These are phyloP conservation scores for Taphrina flavorubra DNA, from an alignment of 1,139 yeast genomes.

Conservation along the genomic window DNA sequence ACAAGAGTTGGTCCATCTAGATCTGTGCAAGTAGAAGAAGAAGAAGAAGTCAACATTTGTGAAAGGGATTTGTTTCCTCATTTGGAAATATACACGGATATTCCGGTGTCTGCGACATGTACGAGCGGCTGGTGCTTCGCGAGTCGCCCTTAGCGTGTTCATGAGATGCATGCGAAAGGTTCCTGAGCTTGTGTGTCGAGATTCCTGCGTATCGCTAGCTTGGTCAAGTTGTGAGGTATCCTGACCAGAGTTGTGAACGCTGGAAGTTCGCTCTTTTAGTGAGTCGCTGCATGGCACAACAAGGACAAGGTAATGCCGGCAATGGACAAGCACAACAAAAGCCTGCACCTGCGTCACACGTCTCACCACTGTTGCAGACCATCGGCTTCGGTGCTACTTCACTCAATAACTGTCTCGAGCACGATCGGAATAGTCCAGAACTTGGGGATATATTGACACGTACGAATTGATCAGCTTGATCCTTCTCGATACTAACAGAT, in stretches of 20 bases:
- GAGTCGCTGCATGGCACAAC: constrained; percentile 32
- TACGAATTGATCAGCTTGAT: constrained; percentile 5
- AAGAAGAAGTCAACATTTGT: background rate
- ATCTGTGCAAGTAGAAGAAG: background rate
- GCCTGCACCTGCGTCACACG: constrained; percentile 9
- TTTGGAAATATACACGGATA: background rate
- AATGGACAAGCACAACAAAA: constrained; percentile 15
- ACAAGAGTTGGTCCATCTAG: no score
- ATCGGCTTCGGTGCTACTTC: constrained; percentile 20
- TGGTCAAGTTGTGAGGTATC: no score
- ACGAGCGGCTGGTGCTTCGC: background rate
- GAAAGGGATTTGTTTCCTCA: background rate
- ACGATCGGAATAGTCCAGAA: constrained; percentile 42
- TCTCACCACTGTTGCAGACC: constrained; percentile 15
- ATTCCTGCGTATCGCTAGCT: no score
- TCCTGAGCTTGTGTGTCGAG: no score
- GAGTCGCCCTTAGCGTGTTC: background rate
- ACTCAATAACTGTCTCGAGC: constrained; percentile 29
- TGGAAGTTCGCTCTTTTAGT: no score
- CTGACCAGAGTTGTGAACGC: no score
- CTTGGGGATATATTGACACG: constrained; percentile 43
- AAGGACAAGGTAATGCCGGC: constrained; percentile 10
- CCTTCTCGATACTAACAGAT: no score
- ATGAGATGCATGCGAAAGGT: no score
- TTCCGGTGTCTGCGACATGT: background rate